Evolutionary conservation across 352 stramenopile genomes (phyloP).

Genomic region (Phytophthora pini): DNA sequence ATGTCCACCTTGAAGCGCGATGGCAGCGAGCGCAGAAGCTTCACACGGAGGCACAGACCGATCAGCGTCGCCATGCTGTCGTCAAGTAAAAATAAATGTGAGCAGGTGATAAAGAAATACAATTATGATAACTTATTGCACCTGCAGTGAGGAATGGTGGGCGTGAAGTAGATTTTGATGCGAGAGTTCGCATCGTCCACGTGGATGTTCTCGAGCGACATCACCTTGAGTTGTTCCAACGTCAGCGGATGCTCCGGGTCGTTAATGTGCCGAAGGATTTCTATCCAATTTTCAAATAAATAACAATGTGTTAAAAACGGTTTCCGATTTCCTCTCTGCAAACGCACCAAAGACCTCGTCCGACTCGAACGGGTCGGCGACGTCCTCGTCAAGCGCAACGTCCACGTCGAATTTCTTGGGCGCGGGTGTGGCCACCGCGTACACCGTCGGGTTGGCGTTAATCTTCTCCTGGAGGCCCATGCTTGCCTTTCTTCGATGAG

Average conservation of each 20-base stretch:
- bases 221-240: constrained; percentile 94
- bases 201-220: constrained; percentile 90
- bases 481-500: constrained; percentile 8
- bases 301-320: constrained; percentile 2
- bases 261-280: constrained; percentile 91
- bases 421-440: constrained; percentile 66
- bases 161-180: constrained; percentile 90
- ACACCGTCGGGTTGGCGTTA: constrained; percentile 90
- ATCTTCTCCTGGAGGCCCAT: constrained; percentile 87
- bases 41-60: constrained; percentile 95
- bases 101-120: not conserved
- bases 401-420: constrained; percentile 73
- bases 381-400: constrained; percentile 65
- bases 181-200: constrained; percentile 85
- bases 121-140: constrained; percentile 14
- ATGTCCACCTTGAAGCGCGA: constrained; percentile 95
- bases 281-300: constrained; percentile 32
- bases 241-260: constrained; percentile 94
- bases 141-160: constrained; percentile 97
- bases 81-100: constrained; percentile 6
- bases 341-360: constrained; percentile 88
- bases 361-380: constrained; percentile 79
- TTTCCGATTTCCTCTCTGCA: too few species aligned
- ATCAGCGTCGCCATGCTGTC: constrained; percentile 97
- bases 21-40: constrained; percentile 94